phyloP scores from a whole-genome alignment of 176 grass and related monocot species.

The Areca catechu region DNA sequence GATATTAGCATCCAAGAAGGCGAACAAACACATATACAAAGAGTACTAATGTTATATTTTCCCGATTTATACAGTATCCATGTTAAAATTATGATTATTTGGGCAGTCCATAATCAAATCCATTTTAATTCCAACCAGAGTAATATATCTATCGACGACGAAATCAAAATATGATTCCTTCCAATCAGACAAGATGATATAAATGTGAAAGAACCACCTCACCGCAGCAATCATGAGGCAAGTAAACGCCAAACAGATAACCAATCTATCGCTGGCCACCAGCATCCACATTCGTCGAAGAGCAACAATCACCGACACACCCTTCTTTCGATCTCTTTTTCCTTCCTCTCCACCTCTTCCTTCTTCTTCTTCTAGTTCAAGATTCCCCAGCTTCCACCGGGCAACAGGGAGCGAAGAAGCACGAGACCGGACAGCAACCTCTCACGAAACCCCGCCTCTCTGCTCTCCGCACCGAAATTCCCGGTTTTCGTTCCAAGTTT shows the following conservation, averaged over 20 bases:
- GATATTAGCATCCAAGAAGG: too few species aligned
- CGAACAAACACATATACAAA: too few species aligned
- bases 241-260: slow-evolving; percentile 64
- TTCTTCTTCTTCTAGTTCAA: slow-evolving; percentile 43
- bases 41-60: too few species aligned
- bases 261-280: slow-evolving; percentile 53
- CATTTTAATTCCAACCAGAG: neutral
- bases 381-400: slow-evolving; percentile 85
- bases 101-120: too few species aligned
- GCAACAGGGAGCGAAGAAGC: slow-evolving; percentile 23
- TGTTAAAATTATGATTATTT: too few species aligned
- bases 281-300: slow-evolving; percentile 77
- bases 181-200: neutral
- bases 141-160: neutral
- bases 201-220: neutral
- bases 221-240: slow-evolving; percentile 77
- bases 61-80: too few species aligned
- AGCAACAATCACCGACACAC: slow-evolving; percentile 45
- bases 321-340: slow-evolving; percentile 25
- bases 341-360: slow-evolving; percentile 12
- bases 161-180: neutral
- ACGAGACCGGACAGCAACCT: slow-evolving; percentile 28
- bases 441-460: slow-evolving; percentile 30
- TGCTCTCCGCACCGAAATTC: slow-evolving; percentile 21
- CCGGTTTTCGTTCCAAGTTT: slow-evolving; percentile 4